Percentiles rank a stretch among this genome's conserved stretches.
Conservation (phyloP, 129 eudicot genomes). For the Rutidosis leptorrhynchoides region DNA sequence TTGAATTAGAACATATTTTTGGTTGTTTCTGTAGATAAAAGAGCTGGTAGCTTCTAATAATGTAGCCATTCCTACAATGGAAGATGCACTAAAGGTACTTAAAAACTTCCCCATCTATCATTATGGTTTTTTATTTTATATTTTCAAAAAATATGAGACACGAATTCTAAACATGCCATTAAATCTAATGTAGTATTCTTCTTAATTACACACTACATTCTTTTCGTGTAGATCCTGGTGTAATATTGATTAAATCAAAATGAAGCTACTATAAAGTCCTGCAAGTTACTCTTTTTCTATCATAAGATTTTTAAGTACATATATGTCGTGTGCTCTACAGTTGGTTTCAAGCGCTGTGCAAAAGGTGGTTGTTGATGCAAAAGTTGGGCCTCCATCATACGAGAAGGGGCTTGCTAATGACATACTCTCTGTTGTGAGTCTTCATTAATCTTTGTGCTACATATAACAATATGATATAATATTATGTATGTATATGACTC, state of each 20-base stretch:
- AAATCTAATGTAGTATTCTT: not conserved
- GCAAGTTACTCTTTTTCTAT: not conserved
- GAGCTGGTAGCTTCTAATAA: conserved; percentile 56
- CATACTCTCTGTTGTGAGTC: conserved; percentile 74
- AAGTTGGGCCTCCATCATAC: conserved; percentile 90
- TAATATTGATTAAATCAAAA: not conserved
- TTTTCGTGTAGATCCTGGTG: not conserved
- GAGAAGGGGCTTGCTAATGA: conserved; percentile 82
- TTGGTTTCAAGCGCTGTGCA: conserved; percentile 70
- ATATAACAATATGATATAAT: not conserved
- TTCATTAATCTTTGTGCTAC: conserved; percentile 8
- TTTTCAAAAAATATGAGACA: conserved; percentile 12
- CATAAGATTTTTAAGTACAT: conserved; percentile 11
- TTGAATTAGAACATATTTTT: conserved; percentile 45
- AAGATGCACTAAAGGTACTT: conserved; percentile 79
- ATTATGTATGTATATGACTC: not conserved
- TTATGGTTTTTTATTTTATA: not conserved
- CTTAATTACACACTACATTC: conserved; percentile 1
- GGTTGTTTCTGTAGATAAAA: conserved; percentile 56
- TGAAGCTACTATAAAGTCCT: not conserved
- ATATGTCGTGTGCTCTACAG: conserved; percentile 41
- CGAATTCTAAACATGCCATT: not conserved
- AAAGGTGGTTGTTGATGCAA: conserved; percentile 81
- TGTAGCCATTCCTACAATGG: conserved; percentile 59
- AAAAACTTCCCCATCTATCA: not conserved